Evolutionary conservation across 2,329 filamentous ascomycete species (phyloP), one percentile per base, ranked within the genome.

Genomic region (Xylariaceae sp.): DNA sequence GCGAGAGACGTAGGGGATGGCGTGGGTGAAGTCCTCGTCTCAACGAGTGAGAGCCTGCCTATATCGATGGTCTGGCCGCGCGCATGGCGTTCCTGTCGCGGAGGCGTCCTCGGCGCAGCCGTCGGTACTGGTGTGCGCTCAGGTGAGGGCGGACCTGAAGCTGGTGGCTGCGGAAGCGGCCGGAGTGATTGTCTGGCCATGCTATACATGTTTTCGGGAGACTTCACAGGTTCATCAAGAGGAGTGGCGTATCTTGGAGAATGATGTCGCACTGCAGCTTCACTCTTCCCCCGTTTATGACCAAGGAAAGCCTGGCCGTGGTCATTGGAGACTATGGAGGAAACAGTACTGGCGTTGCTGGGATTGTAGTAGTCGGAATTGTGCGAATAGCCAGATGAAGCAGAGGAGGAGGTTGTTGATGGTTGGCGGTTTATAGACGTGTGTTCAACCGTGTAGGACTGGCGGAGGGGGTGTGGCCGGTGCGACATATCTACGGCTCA

Each of bases 261-360:
- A 55, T 74, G 63, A 60, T 82, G 76, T 35, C 74, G 73, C 48
- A 62, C 47, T 22, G 76, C 75, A 46, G 78, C 78, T 72, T 93
- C 87, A 67, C 87, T 92, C 65, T 83, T 77, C 49, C 86, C 86
- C 63, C 88, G 81, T 65, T 82, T 86, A 61, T 92, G 88, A 39
- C 76, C 74, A 49, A 67, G 58, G 25, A 45, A 55, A 22, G 54
- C 53, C 48, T 63, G 63, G 48, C 67, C 66, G 64, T 80, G 79
- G 37, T 72, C 73, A 63, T 79, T 81, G 25, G 87, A 88, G n/a
- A 77, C 77, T 52, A 81, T 76, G 23, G 88, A 92, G 16, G 85
- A 88, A 54, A 85, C 73, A 38, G 86, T 86, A 64, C 84, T 88
- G 32, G 82, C 80, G 43, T 75, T 70, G 59, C 80, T 84, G 43